These are phyloP conservation scores for Delonix regia DNA, from an alignment of 306 rosid species.

Conservation along the genomic window DNA sequence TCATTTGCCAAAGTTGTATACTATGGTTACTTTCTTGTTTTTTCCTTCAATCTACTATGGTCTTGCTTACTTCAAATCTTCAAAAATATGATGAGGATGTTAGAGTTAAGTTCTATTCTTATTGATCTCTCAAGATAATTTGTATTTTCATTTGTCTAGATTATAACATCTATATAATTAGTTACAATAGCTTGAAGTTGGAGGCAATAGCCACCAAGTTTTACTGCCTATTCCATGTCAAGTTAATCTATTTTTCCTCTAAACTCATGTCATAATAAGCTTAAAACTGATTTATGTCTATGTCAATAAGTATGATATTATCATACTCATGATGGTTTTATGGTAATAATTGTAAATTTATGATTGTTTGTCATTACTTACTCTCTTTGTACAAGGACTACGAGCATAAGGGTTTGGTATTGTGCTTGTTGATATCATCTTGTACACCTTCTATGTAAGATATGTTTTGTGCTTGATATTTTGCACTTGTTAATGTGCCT, in stretches of 20 bases:
- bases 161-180: background rate
- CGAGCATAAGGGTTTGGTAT: background rate
- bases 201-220: background rate
- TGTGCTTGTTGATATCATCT: slow-evolving; percentile 18
- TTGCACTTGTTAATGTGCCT: background rate
- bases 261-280: background rate
- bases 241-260: background rate
- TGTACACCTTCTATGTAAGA: background rate
- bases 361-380: background rate
- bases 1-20: slow-evolving; percentile 13
- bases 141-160: background rate
- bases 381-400: background rate
- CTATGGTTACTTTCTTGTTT: slow-evolving; percentile 3
- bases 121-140: background rate
- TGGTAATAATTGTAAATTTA: background rate
- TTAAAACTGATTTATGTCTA: background rate
- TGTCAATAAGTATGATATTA: background rate
- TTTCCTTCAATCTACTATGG: background rate
- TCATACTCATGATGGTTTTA: background rate
- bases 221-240: background rate
- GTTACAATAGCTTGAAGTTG: background rate
- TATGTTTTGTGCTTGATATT: slow-evolving; percentile 12
- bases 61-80: background rate
- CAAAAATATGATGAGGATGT: background rate
- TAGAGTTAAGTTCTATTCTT: background rate